Base-by-base conservation (phyloP, 805 yeast species). In the Cyberlindnera xylosilytica region DNA sequence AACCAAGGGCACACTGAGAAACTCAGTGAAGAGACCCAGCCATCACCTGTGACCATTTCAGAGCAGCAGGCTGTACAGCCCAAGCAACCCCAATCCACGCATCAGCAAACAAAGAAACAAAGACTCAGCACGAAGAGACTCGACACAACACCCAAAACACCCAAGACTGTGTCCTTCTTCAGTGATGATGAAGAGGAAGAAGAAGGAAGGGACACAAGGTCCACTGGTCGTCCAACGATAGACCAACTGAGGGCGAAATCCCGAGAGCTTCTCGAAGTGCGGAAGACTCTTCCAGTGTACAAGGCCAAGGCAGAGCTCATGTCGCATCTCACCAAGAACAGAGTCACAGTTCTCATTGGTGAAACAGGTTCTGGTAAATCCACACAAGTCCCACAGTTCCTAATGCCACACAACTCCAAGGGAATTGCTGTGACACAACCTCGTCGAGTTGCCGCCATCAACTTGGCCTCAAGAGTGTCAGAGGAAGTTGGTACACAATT, bases 281-380 rank as follows among this genome's bases (percentile, higher is more conserved):
- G 96, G 46, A 60, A 74, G 50, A 67, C 73, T 0, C 70, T 90
- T 34, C 97, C 97, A 0, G 87, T 90, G 20, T 88, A 73, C 62
- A 79, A 76, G 51, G 87, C 86, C 47, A 78, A 78, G 52, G 80
- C 77, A 34, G 73, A 78, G 40, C 74, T 91, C 15, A 58, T 85
- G 46, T 65, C 72, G 9, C 76, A 79, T 47, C 57, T 91, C 2
- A 44, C 64, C 3, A 46, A 65, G 10, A 76, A 82, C 53, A 81
- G 75, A 48, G 95, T 89, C 5, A 79, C 90, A 0, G 79, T 91
- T 1, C 71, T 91, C 16, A 85, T 93, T 58, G 98, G 98, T 64
- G 98, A 91, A 60, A 91, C 99, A 0, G 99, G 99, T 64, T 87
- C 96, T 7, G 98, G 98, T 70, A 91, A 91, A 60, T 90, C 98